A percentile compares a stretch with the other conserved stretches of the same genome.
Conservation (phyloP, 805 yeast species). For the Suhomyces sp. region DNA sequence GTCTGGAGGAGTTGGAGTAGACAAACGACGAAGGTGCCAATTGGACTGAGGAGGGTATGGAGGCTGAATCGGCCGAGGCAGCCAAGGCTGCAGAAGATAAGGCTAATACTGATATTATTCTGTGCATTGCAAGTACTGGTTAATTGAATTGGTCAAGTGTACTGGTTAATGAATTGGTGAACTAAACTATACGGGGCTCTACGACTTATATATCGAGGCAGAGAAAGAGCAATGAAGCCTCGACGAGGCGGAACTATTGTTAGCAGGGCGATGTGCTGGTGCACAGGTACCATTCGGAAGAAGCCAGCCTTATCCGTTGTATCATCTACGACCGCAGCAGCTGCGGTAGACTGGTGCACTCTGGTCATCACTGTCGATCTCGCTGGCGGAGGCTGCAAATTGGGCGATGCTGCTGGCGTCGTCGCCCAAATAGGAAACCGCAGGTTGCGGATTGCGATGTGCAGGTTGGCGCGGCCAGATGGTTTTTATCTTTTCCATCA, state of each 20-base stretch:
- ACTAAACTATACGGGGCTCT: neutral
- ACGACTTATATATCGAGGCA: neutral
- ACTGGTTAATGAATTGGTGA: neutral
- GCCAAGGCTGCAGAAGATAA: slow-evolving; percentile 2
- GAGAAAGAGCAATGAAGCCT: neutral
- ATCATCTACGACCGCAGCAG: neutral
- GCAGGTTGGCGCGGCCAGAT: neutral
- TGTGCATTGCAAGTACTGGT: slow-evolving; percentile 1
- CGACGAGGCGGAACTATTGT: neutral
- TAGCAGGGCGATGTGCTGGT: neutral
- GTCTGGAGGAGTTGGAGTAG: neutral
- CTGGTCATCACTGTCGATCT: neutral
- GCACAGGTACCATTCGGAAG: neutral
- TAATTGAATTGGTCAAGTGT: neutral
- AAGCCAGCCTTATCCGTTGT: neutral
- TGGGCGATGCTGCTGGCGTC: slow-evolving; percentile 3
- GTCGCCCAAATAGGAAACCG: neutral
- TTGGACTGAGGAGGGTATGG: neutral
- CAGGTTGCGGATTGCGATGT: neutral
- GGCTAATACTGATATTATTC: slow-evolving; percentile 2
- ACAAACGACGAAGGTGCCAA: slow-evolving; percentile 10
- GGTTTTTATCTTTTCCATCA: neutral
- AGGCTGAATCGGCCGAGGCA: neutral
- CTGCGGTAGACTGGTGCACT: no score
- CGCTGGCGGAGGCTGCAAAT: slow-evolving; percentile 3